Base-by-base conservation (phyloP, 208 protist genomes). In the Strigomonas culicis region DNA sequence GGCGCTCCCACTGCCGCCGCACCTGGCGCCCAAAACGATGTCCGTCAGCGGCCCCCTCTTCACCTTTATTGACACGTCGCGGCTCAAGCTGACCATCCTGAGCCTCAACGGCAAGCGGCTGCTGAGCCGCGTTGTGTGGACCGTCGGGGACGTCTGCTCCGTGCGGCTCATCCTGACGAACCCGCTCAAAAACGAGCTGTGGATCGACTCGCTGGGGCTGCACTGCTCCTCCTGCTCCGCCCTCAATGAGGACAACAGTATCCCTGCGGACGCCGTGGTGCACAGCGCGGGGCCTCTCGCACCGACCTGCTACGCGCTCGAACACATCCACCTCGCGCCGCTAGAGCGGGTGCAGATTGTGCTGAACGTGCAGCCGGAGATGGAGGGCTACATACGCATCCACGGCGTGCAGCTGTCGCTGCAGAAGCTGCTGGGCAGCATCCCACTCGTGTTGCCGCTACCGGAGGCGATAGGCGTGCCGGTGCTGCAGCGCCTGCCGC, bases 21-120 rank as follows among this genome's bases (percentile, higher is more conserved):
- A 93, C 59, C 69, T 96, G 13, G 77, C 81, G 7, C 90, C 90
- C 21, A 86, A 90, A 67, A 94, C 85, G 39, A 75, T 94, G 28
- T 70, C 87, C 0, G 69, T 96, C 21, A 79, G 87, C 39, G 90
- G 90, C 4, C 75, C 90, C 13, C 59, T 92, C 50, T 96, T 96
- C 68, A 96, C 90, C 50, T 96, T 92, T 66, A 96, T 96, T 66
- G 87, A 96, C 73, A 91, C 75, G 2, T 75, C 82, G 49, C 74
- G 84, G 25, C 74, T 94, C 24, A 92, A 91, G 63, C 77, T 93
- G 65, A 96, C 90, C 21, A 66, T 92, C 3, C 69, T 96, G 41
- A 86, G 75, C 50, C 72, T 96, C n/a, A 90, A 96, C 66, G 87
- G 87, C 21, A 75, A 79, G 25, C 64, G 78, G 39, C 74, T 96